Evolutionary conservation across 768 basidiomycete species (phyloP).

Genomic region (Fibroporia radiculosa): DNA sequence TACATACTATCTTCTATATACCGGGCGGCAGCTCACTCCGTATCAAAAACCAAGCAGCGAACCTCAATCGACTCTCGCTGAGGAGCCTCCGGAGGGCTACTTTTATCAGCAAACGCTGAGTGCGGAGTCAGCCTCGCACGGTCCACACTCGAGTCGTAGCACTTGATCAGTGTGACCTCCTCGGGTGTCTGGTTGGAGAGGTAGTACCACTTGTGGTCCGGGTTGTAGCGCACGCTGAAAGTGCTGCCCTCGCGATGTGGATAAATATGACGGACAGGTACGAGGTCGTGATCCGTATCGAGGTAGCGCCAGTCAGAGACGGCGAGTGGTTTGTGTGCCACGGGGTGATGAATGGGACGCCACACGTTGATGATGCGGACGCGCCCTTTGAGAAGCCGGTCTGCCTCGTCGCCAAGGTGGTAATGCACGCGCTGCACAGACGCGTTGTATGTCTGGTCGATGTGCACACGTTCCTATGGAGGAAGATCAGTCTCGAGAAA

Average conservation of each 20-base stretch:
- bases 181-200: constrained; percentile 31
- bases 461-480: constrained; percentile 31
- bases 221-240: constrained; percentile 29
- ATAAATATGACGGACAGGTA: constrained; percentile 29
- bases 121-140: constrained; percentile 37
- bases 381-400: constrained; percentile 30
- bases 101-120: constrained; percentile 31
- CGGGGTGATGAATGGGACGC: constrained; percentile 35
- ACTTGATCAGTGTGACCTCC: constrained; percentile 36
- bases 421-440: constrained; percentile 26
- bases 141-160: constrained; percentile 34
- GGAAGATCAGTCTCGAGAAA: neutral
- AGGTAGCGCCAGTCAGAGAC: constrained; percentile 33
- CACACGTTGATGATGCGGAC: constrained; percentile 40
- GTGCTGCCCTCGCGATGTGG: constrained; percentile 27
- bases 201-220: constrained; percentile 33
- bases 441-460: constrained; percentile 35
- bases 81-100: constrained; percentile 27
- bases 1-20: no score
- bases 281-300: constrained; percentile 29
- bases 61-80: constrained; percentile 38
- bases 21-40: no score
- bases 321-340: constrained; percentile 33
- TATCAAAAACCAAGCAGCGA: constrained; percentile 34
- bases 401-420: constrained; percentile 34